phyloP scores from a whole-genome alignment of 352 stramenopile genomes.

The Thalassiosira mediterranea region DNA sequence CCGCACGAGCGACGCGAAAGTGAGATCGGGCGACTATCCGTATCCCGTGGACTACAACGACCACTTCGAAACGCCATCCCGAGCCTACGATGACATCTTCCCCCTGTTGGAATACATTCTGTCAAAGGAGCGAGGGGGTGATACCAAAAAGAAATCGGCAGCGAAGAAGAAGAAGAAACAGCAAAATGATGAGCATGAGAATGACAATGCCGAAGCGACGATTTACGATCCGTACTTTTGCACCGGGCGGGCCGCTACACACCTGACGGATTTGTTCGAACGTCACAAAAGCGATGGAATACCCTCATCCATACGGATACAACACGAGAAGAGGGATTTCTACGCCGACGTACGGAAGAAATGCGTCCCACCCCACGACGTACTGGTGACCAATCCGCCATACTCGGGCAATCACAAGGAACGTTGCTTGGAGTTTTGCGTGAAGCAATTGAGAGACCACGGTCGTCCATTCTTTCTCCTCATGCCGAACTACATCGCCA shows the following conservation, averaged over 20 bases:
- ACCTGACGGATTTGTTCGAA: constrained; percentile 27
- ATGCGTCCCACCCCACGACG: constrained; percentile 62
- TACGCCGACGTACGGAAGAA: constrained; percentile 71
- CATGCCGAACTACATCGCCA: constrained; percentile 80
- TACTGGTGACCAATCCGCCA: constrained; percentile 80
- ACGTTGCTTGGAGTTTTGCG: constrained; percentile 70
- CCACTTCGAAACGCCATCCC: constrained; percentile 78
- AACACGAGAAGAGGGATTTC: constrained; percentile 79
- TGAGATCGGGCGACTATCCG: constrained; percentile 38
- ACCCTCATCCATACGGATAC: constrained; percentile 13
- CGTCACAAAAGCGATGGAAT: not conserved
- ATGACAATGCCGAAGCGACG: constrained; percentile 15
- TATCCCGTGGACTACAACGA: constrained; percentile 82
- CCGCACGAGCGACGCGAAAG: too few relatives aligned
- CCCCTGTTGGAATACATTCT: constrained; percentile 56
- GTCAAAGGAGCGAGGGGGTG: constrained; percentile 2
- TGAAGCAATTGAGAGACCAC: constrained; percentile 48
- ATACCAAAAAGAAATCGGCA: constrained; percentile 14
- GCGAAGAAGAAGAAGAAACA: too few relatives aligned
- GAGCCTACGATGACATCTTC: constrained; percentile 77
- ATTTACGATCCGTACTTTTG: constrained; percentile 84
- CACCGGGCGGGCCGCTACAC: constrained; percentile 47
- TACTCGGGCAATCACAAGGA: constrained; percentile 81
- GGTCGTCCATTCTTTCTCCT: constrained; percentile 73
- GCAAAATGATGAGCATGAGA: too few relatives aligned